Base-by-base conservation (phyloP, 495 filamentous ascomycete genomes). In the Lentithecium fluviatile region DNA sequence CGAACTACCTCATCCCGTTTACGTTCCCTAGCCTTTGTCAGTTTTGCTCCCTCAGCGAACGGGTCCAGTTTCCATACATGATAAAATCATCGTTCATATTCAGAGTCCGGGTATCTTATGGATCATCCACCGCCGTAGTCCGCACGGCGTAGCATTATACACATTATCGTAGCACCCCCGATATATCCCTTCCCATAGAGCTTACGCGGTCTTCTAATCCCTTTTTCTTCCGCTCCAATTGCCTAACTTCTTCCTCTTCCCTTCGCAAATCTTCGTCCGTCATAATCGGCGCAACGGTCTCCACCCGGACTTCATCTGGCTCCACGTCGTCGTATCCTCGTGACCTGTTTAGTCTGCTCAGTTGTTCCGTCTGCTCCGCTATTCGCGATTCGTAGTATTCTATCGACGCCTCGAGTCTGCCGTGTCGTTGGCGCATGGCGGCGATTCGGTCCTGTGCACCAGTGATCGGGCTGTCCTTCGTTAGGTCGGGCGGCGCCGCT, bases 381-480 rank as follows among this genome's bases (percentile, higher is more conserved):
- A 97, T 88, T 21, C 86, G 85, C 10, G 78, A 77, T 74, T 97
- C 95, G 65, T 95, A 88, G 50, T 86, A 84, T 26, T 77, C 81
- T 55, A 96, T 76, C 29, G 91, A 96, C 34, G 82, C 82, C n/a
- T 80, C 77, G 37, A 93, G 81, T 66, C 88, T 78, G 36, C 83
- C 76, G 68, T 93, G 85, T 54, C 89, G 87, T 34, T 82, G 78
- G 36, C 92, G 83, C 49, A 92, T 79, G 17, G 76, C 79, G 1
- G 83, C 74, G 57, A 97, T 94, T 60, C 85, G 82, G 69, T 95
- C 89, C 5, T 81, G 70, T n/a, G 90, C 91, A 24, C 91, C 93
- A 1, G 87, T 80, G 42, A 97, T 85, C 7, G 87, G 87, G 59
- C 86, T 89, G 21, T 15, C n/a, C 42, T 17, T 19, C 4, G 55